A percentile compares a stretch with the other conserved stretches of the same genome.
Conservation (phyloP, 2,329 filamentous ascomycete species). For the Tolypocladium nubicola region DNA sequence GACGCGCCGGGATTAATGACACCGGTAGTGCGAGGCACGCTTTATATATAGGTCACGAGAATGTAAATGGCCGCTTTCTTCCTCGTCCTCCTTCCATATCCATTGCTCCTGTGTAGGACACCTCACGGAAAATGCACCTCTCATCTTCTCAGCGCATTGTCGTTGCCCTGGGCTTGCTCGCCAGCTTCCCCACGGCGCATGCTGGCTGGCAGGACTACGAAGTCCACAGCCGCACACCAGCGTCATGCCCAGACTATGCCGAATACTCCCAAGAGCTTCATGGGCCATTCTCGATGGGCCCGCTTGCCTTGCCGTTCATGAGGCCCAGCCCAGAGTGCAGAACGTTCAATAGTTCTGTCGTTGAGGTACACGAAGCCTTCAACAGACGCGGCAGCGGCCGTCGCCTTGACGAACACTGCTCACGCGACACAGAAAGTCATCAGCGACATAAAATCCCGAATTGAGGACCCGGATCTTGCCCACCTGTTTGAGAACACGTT, state of each 20-base stretch:
- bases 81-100: too few relatives aligned
- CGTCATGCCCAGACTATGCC: conserved; percentile 14
- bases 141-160: not conserved
- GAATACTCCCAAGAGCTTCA: conserved; percentile 11
- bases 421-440: conserved; percentile 12
- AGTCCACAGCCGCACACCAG: conserved; percentile 6
- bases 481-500: conserved; percentile 77
- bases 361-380: conserved; percentile 9
- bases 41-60: not conserved
- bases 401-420: not conserved
- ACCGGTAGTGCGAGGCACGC: not conserved
- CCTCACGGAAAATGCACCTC: not conserved
- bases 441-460: conserved; percentile 24
- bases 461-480: conserved; percentile 53
- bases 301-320: conserved; percentile 14
- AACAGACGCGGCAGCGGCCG: not conserved
- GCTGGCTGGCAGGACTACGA: not conserved
- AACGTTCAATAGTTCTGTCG: conserved; percentile 16
- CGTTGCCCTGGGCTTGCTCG: not conserved
- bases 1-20: not conserved
- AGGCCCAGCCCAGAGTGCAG: conserved; percentile 14
- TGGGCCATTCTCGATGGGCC: conserved; percentile 10
- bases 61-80: too few relatives aligned
- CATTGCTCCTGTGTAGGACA: too few relatives aligned
- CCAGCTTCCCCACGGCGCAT: not conserved